phyloP scores from a whole-genome alignment of 768 basidiomycete species.

The Mrakia blollopis region DNA sequence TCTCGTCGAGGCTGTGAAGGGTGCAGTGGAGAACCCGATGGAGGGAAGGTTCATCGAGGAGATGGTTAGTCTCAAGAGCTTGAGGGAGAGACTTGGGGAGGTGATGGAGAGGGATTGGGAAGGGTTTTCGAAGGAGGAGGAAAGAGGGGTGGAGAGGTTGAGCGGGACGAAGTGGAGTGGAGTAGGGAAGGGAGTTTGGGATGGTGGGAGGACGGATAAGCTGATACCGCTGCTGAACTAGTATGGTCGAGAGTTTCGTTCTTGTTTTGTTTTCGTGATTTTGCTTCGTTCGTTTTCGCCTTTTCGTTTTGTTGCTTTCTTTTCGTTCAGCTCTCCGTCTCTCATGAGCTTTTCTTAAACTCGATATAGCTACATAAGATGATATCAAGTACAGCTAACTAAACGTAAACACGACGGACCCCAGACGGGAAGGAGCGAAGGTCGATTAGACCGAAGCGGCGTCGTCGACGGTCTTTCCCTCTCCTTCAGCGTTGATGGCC shows the following conservation, averaged over 20 bases:
- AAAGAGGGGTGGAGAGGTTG: constrained; percentile 11
- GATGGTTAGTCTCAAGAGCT: neutral
- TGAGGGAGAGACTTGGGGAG: constrained; percentile 10
- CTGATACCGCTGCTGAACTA: neutral
- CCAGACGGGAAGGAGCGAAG: neutral
- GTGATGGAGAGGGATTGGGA: constrained; percentile 20
- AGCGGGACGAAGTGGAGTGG: neutral
- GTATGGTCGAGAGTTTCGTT: neutral
- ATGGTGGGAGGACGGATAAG: neutral
- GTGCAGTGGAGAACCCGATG: constrained; percentile 5
- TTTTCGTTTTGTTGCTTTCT: neutral
- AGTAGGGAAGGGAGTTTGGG: neutral
- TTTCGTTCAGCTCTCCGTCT: neutral
- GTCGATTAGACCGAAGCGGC: neutral
- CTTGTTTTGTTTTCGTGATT: neutral
- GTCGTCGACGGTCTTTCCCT: neutral
- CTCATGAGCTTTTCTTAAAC: neutral
- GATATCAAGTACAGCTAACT: too few relatives aligned
- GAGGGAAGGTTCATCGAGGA: constrained; percentile 9
- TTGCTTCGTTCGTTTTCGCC: neutral
- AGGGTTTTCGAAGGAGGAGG: constrained; percentile 2
- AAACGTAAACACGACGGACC: too few relatives aligned
- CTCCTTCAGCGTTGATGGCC: neutral
- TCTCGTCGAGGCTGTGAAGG: neutral
- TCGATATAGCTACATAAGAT: too few relatives aligned